Percentiles rank a stretch among this genome's conserved stretches.
Conservation (phyloP, 2,329 filamentous ascomycete species). For the Ascochyta rabiei region DNA sequence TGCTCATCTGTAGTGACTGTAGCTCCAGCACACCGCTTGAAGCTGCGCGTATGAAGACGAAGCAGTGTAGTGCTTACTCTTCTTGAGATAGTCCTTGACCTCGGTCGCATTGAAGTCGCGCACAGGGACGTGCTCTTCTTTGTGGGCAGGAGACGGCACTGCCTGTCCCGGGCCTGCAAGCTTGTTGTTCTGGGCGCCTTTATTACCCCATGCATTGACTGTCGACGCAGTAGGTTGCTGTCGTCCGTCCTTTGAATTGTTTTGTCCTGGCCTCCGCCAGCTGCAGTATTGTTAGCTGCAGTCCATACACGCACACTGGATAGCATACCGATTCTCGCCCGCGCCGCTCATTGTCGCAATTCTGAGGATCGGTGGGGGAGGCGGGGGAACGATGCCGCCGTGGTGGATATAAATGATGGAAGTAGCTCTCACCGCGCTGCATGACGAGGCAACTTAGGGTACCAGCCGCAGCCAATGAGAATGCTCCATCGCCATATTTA, state of each 20-base stretch:
- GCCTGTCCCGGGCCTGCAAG: conserved; percentile 25
- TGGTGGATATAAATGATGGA: conserved; percentile 39
- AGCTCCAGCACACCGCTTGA: background rate
- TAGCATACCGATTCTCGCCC: conserved; percentile 46
- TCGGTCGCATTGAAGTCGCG: conserved; percentile 53
- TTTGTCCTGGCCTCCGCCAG: conserved; percentile 46
- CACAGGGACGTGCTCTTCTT: conserved; percentile 41
- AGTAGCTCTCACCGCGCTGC: conserved; percentile 29
- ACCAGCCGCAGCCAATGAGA: conserved; percentile 32
- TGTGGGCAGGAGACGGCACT: conserved; percentile 23
- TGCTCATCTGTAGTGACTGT: background rate
- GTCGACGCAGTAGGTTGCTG: conserved; percentile 41
- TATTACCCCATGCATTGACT: conserved; percentile 45
- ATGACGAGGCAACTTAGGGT: conserved; percentile 26
- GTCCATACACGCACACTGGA: background rate
- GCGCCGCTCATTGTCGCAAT: conserved; percentile 46
- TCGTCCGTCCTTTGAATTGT: conserved; percentile 42
- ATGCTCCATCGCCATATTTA: conserved; percentile 13
- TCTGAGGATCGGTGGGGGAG: conserved; percentile 31
- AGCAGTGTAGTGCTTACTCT: conserved; percentile 37
- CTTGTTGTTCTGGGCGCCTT: conserved; percentile 37
- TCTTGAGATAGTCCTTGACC: conserved; percentile 51
- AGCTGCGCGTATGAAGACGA: background rate
- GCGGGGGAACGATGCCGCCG: conserved; percentile 33
- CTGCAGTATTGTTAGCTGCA: conserved; percentile 30